phyloP scores from a whole-genome alignment of 176 grass and related monocot species.

The Cenchrus americanus region DNA sequence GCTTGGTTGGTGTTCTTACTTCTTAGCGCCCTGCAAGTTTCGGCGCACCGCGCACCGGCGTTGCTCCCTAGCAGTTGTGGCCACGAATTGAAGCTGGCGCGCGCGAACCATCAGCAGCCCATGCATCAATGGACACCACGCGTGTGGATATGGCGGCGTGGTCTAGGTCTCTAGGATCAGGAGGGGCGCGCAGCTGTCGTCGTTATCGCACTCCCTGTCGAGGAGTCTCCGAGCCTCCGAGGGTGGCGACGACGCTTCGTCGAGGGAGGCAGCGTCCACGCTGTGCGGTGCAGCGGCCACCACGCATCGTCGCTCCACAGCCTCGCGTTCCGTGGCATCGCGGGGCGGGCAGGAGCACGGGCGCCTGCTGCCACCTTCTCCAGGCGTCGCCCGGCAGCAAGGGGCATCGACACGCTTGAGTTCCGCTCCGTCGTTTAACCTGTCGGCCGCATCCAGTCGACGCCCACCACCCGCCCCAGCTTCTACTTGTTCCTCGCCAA shows the following conservation, averaged over 20 bases:
- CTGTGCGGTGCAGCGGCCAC: neutral
- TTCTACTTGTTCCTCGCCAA: slow-evolving; percentile 84
- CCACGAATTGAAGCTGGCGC: no score
- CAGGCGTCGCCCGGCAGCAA: slow-evolving; percentile 1
- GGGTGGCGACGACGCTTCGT: neutral
- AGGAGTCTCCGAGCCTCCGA: slow-evolving; percentile 33
- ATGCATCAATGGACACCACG: no score
- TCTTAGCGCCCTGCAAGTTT: no score
- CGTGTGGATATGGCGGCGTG: slow-evolving; percentile 49
- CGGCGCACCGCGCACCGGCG: no score
- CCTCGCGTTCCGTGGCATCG: slow-evolving; percentile 26
- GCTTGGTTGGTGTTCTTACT: no score
- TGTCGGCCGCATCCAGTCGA: slow-evolving; percentile 83
- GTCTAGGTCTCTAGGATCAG: slow-evolving; percentile 50
- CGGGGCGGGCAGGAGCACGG: neutral
- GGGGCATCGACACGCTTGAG: slow-evolving; percentile 83
- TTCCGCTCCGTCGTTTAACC: slow-evolving; percentile 92
- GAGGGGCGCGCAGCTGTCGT: slow-evolving; percentile 43
- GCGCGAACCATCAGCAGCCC: no score
- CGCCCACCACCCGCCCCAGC: slow-evolving; percentile 55
- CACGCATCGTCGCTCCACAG: slow-evolving; percentile 33
- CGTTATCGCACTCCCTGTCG: slow-evolving; percentile 50
- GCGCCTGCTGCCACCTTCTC: neutral
- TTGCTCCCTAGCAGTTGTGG: no score
- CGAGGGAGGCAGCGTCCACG: slow-evolving; percentile 1